These are phyloP conservation scores for Paradendryphiella salina DNA, from an alignment of 2,329 filamentous ascomycete species.

Conservation along the genomic window DNA sequence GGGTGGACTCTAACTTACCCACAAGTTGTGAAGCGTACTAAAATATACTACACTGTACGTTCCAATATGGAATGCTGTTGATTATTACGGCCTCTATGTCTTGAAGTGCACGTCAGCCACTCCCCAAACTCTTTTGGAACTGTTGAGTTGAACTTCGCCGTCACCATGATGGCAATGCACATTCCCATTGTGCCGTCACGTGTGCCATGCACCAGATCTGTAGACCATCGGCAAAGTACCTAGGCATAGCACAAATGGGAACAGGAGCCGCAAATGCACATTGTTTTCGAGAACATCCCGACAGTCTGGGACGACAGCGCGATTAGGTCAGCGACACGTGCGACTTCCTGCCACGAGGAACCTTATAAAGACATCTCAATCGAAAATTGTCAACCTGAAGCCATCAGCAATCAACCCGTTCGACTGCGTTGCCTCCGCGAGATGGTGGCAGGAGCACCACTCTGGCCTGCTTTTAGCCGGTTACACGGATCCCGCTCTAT, in stretches of 20 bases:
- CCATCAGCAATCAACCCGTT: not conserved
- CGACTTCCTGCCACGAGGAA: slow-evolving; percentile 1
- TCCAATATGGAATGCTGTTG: not conserved
- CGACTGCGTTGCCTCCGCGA: not conserved
- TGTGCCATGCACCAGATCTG: slow-evolving; percentile 4
- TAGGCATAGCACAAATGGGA: not conserved
- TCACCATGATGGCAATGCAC: slow-evolving; percentile 7
- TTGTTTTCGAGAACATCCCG: slow-evolving; percentile 8
- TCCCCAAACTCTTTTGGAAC: not conserved
- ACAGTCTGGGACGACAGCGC: not conserved
- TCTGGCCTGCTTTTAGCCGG: slow-evolving; percentile 10
- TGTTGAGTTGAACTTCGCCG: not conserved
- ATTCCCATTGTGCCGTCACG: slow-evolving; percentile 1
- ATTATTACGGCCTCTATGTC: not conserved
- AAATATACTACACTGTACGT: too few relatives aligned
- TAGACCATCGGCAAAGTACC: not conserved
- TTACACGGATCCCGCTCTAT: slow-evolving; percentile 1
- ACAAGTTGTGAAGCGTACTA: too few relatives aligned
- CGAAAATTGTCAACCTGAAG: not conserved
- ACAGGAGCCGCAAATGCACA: not conserved
- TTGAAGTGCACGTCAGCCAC: not conserved
- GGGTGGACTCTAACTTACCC: too few relatives aligned
- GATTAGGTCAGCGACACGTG: slow-evolving; percentile 11
- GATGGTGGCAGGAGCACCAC: slow-evolving; percentile 1
- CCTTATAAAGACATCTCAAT: slow-evolving; percentile 1